Conservation (phyloP, 805 yeast genomes). For the Candida koratica region DNA sequence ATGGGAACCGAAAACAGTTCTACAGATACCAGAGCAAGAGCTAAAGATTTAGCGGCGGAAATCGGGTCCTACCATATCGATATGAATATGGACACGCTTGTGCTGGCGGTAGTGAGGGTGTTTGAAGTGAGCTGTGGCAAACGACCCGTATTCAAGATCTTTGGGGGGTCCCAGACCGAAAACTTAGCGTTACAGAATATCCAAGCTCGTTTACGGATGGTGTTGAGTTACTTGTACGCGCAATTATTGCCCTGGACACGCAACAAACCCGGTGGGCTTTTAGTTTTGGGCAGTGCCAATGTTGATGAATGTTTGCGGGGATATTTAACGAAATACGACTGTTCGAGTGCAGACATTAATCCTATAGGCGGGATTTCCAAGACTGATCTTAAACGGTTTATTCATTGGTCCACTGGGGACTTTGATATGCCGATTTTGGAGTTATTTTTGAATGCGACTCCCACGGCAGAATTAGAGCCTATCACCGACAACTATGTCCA, state of each 20-base stretch:
- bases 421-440: conserved; percentile 74
- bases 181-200: conserved; percentile 94
- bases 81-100: conserved; percentile 85
- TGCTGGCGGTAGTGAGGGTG: conserved; percentile 64
- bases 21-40: conserved; percentile 76
- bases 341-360: conserved; percentile 94
- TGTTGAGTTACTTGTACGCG: conserved; percentile 86
- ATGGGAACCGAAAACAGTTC: conserved; percentile 98
- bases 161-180: conserved; percentile 91
- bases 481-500: conserved; percentile 89
- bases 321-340: conserved; percentile 92
- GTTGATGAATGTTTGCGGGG: conserved; percentile 97
- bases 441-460: conserved; percentile 84
- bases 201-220: conserved; percentile 96
- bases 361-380: conserved; percentile 99
- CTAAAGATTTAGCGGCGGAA: conserved; percentile 65
- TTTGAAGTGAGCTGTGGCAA: conserved; percentile 91
- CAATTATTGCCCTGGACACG: conserved; percentile 95
- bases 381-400: conserved; percentile 83
- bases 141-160: conserved; percentile 80
- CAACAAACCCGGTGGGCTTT: conserved; percentile 66
- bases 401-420: conserved; percentile 65
- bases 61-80: conserved; percentile 90
- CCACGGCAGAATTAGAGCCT: conserved; percentile 98
- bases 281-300: conserved; percentile 93